Evolutionary conservation across 176 grass and related monocot species (phyloP), one percentile per base, ranked within the genome.

Genomic region (Aechmea fasciata): DNA sequence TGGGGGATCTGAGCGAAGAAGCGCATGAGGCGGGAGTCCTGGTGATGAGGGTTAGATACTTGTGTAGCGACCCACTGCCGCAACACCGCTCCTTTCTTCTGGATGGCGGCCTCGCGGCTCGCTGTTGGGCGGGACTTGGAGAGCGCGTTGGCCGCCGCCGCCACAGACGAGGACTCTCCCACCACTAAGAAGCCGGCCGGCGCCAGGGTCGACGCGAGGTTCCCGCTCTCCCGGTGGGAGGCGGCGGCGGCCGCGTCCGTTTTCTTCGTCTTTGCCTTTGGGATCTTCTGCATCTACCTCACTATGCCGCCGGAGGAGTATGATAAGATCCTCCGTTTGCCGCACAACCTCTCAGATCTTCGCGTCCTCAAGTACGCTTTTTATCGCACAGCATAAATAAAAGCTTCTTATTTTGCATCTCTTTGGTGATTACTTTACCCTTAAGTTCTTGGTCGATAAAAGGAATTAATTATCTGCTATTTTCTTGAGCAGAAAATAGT

Each of bases 221-320:
- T 78, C 62, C 29, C 81, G 18, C 74, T 97, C 48, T 89, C 94
- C 23, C 80, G 94, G 76, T 85, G 80, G 22, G 94, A 97, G 89
- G 83, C 79, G 23, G 50, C 59, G 49, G 94, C 78, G 13, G 90
- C 85, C 49, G 80, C 79, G 1, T 50, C 77, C 50, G 71, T 97
- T 64, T 88, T 97, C 70, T 69, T 73, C 65, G 74, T 97, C 69
- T 97, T 97, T 71, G 26, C 69, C 17, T 84, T 84, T 9, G 94
- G 94, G 65, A 85, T 92, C 89, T 92, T 87, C 77, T 97, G 94
- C 69, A 80, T 97, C 84, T 93, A 81, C 83, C 86, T 87, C 19
- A 77, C 89, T 33, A 81, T 88, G 14, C 84, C 89, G 0, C 86
- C 85, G 63, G 77, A 66, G 13, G 81, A 96, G 73, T 87, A 89